Evolutionary conservation across 805 yeast species (phyloP).

Genomic region (Candida cerambycidarum): DNA sequence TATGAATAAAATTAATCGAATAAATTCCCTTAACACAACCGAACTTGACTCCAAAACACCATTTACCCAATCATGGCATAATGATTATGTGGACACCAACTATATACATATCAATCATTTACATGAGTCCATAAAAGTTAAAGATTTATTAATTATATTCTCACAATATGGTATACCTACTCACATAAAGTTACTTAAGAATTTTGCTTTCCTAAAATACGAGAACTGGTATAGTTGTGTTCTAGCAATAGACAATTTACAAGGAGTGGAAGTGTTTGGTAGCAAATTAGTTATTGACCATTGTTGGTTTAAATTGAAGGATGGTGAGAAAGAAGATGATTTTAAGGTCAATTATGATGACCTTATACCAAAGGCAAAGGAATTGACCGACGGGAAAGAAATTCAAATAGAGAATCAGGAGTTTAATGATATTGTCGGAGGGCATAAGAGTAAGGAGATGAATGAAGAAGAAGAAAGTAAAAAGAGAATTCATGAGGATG

Average conservation of each 20-base stretch:
- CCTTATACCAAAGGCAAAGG: slow-evolving; percentile 14
- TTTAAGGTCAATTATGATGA: slow-evolving; percentile 28
- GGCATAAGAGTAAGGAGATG: background rate
- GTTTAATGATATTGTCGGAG: background rate
- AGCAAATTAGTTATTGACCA: slow-evolving; percentile 63
- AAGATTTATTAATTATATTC: slow-evolving; percentile 74
- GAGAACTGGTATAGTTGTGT: slow-evolving; percentile 79
- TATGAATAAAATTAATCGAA: slow-evolving; percentile 42
- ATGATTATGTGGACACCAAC: slow-evolving; percentile 74
- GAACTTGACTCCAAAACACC: slow-evolving; percentile 66
- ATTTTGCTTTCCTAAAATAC: slow-evolving; percentile 81
- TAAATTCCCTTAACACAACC: slow-evolving; percentile 58
- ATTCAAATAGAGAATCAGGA: background rate
- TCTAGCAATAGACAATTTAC: slow-evolving; percentile 85
- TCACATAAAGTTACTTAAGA: slow-evolving; percentile 62
- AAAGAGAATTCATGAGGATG: slow-evolving; percentile 12
- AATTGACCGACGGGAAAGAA: background rate
- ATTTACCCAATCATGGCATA: slow-evolving; percentile 82
- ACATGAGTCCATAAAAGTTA: slow-evolving; percentile 63
- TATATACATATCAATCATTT: slow-evolving; percentile 77
- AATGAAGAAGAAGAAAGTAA: slow-evolving; percentile 2
- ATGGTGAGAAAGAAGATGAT: slow-evolving; percentile 50
- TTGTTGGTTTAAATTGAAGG: slow-evolving; percentile 56
- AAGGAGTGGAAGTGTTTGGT: slow-evolving; percentile 63
- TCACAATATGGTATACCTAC: slow-evolving; percentile 90